These are phyloP conservation scores for Cerrena zonata DNA, from an alignment of 1,284 basidiomycete species.

Conservation along the genomic window DNA sequence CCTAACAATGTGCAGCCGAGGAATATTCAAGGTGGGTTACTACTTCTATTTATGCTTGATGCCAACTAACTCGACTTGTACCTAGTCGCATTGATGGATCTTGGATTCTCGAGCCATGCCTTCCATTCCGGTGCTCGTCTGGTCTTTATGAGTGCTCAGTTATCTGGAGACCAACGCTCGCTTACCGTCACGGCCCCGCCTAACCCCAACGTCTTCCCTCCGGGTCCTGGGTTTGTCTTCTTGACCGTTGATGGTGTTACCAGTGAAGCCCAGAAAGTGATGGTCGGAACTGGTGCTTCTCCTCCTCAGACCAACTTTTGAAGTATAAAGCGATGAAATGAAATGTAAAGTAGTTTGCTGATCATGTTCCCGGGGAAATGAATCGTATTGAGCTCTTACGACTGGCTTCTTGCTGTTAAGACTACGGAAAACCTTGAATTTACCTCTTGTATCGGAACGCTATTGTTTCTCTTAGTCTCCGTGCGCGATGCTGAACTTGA, in stretches of 20 bases:
- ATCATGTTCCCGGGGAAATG: too few relatives aligned
- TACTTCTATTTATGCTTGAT: neutral
- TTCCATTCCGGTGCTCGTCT: constrained; percentile 41
- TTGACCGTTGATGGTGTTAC: too few relatives aligned
- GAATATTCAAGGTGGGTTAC: constrained; percentile 30
- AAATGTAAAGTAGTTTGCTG: too few relatives aligned
- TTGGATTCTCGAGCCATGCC: constrained; percentile 43
- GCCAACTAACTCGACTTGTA: neutral
- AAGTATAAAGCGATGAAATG: too few relatives aligned
- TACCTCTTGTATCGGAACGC: too few relatives aligned
- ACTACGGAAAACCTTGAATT: too few relatives aligned
- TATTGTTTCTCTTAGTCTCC: too few relatives aligned
- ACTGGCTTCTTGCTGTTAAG: too few relatives aligned
- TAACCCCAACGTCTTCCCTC: constrained; percentile 42
- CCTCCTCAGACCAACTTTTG: too few relatives aligned
- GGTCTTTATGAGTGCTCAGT: constrained; percentile 39
- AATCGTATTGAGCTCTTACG: too few relatives aligned
- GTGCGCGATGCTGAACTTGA: too few relatives aligned
- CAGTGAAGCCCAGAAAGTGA: constrained; percentile 43
- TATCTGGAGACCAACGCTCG: constrained; percentile 30
- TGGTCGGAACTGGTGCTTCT: constrained; percentile 38
- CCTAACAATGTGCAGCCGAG: constrained; percentile 28
- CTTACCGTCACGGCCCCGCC: constrained; percentile 42
- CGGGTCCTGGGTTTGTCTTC: constrained; percentile 46
- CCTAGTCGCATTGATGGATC: constrained; percentile 2